Conservation (phyloP, 1,139 yeast genomes). For the Suhomyces anneliseae region DNA sequence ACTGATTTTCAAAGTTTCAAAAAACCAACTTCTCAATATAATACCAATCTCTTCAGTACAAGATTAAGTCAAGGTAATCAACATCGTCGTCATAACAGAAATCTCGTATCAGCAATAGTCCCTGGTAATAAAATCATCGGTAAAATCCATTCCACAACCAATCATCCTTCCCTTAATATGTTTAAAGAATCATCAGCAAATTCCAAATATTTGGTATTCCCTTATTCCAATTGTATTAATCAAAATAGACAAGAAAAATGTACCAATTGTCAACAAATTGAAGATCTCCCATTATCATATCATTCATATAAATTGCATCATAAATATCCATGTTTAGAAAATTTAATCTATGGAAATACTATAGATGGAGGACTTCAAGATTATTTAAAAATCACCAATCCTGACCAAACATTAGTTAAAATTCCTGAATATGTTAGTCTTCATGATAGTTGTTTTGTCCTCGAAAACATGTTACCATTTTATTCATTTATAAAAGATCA, state of each 20-base stretch:
- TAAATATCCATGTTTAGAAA: constrained; percentile 22
- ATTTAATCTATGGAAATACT: constrained; percentile 35
- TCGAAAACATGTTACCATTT: constrained; percentile 40
- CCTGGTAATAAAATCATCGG: constrained; percentile 38
- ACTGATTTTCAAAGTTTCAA: constrained; percentile 25
- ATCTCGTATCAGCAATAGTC: constrained; percentile 18
- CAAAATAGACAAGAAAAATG: constrained; percentile 23
- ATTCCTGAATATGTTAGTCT: constrained; percentile 34
- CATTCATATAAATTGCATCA: constrained; percentile 14
- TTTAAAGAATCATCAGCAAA: constrained; percentile 7
- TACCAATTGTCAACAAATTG: constrained; percentile 22
- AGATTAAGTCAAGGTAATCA: neutral
- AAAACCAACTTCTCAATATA: constrained; percentile 3
- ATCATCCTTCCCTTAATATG: constrained; percentile 8
- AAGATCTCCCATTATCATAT: constrained; percentile 4
- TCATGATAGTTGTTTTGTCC: constrained; percentile 39
- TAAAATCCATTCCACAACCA: constrained; percentile 17
- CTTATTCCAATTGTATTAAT: constrained; percentile 36
- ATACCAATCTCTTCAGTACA: constrained; percentile 2
- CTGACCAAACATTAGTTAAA: constrained; percentile 26
- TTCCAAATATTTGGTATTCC: constrained; percentile 35
- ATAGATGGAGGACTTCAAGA: constrained; percentile 47
- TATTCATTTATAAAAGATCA: constrained; percentile 26
- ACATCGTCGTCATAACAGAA: neutral
- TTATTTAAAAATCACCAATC: constrained; percentile 28